Percentiles rank a stretch among this genome's conserved stretches.
Evolutionary conservation across 1,284 basidiomycete genomes (phyloP).

Genomic region (Phellinidium pouzarii): DNA sequence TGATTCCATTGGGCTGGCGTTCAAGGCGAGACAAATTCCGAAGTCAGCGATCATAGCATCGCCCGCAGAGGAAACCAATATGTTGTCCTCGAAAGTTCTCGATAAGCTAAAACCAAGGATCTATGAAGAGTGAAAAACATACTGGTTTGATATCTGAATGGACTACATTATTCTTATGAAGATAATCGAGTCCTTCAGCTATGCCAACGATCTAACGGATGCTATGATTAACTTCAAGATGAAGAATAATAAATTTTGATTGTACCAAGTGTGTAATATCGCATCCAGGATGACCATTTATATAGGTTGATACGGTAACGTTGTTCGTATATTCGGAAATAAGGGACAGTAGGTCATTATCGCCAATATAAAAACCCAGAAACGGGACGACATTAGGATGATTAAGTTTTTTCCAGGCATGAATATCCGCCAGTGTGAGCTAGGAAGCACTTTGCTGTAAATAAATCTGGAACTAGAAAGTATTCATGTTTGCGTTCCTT

Average conservation of each 20-base stretch:
- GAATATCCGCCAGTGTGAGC: neutral
- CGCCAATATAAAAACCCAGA: neutral
- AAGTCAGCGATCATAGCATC: constrained; percentile 9
- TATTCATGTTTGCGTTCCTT: neutral
- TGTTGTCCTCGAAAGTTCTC: constrained; percentile 9
- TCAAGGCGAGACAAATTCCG: constrained; percentile 2
- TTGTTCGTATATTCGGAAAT: constrained; percentile 11
- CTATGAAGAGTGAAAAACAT: neutral
- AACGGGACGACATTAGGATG: constrained; percentile 4
- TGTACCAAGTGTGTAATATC: neutral
- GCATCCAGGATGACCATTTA: neutral
- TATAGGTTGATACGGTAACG: neutral
- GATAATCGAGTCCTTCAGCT: constrained; percentile 6
- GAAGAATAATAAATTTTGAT: neutral
- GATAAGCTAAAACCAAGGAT: neutral
- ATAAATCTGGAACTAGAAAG: neutral
- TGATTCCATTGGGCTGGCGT: neutral
- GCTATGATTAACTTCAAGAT: neutral
- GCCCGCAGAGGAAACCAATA: constrained; percentile 2
- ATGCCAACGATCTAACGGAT: neutral
- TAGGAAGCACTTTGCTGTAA: neutral
- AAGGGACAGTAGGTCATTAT: neutral
- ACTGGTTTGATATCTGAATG: constrained; percentile 14
- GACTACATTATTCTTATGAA: constrained; percentile 2
- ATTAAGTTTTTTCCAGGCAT: neutral